Conservation (phyloP, 202 grass and related monocot genomes). For the Schoenoplectus triqueter region DNA sequence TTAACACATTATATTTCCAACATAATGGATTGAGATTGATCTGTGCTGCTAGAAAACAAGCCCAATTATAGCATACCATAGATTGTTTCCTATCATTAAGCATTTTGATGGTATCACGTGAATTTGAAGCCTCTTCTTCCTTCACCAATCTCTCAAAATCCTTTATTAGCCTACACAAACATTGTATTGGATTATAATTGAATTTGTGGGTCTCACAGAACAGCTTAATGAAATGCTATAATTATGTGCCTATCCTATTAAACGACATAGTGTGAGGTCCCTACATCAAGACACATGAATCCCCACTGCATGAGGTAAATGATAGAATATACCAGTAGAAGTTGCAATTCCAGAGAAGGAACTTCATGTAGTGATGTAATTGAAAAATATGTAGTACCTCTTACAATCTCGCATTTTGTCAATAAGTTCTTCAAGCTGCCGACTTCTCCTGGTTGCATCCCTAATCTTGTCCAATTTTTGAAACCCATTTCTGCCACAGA, state of each 20-base stretch:
- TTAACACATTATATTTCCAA: constrained; percentile 27
- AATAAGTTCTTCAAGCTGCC: constrained; percentile 88
- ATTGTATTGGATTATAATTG: constrained; percentile 29
- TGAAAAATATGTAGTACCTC: constrained; percentile 50
- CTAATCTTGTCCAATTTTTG: constrained; percentile 98
- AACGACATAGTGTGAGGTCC: not conserved
- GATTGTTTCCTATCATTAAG: constrained; percentile 88
- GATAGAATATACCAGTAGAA: not conserved
- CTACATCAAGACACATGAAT: not conserved
- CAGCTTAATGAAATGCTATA: not conserved
- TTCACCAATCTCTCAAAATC: constrained; percentile 89
- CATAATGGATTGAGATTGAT: not conserved
- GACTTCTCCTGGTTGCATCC: constrained; percentile 76
- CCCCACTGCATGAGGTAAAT: not conserved
- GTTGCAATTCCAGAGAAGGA: not conserved
- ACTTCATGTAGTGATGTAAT: not conserved
- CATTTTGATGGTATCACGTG: constrained; percentile 60
- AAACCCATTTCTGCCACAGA: constrained; percentile 79
- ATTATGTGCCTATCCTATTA: constrained; percentile 13
- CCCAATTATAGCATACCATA: constrained; percentile 47
- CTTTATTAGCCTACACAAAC: constrained; percentile 78
- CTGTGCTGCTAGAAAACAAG: not conserved
- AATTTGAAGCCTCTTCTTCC: constrained; percentile 52
- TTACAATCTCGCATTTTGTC: constrained; percentile 99
- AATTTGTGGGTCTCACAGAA: constrained; percentile 28